Percentiles rank a stretch among this genome's conserved stretches.
These are phyloP conservation scores for Aspergillus leporis DNA, from an alignment of 495 filamentous ascomycete genomes.

Conservation along the genomic window DNA sequence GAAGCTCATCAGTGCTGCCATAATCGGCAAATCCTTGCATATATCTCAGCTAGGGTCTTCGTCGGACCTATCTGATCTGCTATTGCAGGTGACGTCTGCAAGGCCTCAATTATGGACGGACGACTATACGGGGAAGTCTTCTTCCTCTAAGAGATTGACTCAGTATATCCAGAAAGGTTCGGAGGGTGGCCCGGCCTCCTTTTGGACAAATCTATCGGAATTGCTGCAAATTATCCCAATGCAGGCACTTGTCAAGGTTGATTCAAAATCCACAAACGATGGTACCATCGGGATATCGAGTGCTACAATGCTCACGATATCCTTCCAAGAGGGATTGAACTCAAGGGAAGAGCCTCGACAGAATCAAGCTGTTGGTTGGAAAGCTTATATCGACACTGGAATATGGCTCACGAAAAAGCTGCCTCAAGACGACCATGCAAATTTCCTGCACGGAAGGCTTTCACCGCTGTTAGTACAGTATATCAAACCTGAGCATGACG, in stretches of 20 bases:
- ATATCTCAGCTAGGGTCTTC: constrained; percentile 71
- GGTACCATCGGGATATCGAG: constrained; percentile 25
- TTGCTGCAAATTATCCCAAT: constrained; percentile 62
- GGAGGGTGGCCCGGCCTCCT: constrained; percentile 64
- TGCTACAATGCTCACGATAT: constrained; percentile 52
- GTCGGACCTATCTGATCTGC: constrained; percentile 61
- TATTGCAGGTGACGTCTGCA: constrained; percentile 60
- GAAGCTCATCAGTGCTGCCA: constrained; percentile 61
- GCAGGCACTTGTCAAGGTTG: constrained; percentile 47
- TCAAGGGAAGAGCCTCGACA: constrained; percentile 70
- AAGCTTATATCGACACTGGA: constrained; percentile 63
- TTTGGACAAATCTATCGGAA: constrained; percentile 66
- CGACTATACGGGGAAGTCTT: constrained; percentile 64
- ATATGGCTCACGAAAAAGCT: constrained; percentile 49
- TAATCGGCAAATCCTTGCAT: constrained; percentile 70
- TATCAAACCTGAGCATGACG: constrained; percentile 47
- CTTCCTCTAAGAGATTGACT: constrained; percentile 61
- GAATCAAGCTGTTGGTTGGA: constrained; percentile 69
- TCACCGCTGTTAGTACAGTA: constrained; percentile 61
- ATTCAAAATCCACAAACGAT: constrained; percentile 42
- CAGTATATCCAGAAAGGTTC: constrained; percentile 84
- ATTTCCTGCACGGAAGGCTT: constrained; percentile 49
- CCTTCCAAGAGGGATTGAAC: constrained; percentile 66
- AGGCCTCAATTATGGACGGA: constrained; percentile 75
- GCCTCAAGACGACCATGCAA: constrained; percentile 43